Percentiles rank a stretch among this genome's conserved stretches.
phyloP scores from a whole-genome alignment of 2,329 filamentous ascomycete species.

The Claviceps sp. region DNA sequence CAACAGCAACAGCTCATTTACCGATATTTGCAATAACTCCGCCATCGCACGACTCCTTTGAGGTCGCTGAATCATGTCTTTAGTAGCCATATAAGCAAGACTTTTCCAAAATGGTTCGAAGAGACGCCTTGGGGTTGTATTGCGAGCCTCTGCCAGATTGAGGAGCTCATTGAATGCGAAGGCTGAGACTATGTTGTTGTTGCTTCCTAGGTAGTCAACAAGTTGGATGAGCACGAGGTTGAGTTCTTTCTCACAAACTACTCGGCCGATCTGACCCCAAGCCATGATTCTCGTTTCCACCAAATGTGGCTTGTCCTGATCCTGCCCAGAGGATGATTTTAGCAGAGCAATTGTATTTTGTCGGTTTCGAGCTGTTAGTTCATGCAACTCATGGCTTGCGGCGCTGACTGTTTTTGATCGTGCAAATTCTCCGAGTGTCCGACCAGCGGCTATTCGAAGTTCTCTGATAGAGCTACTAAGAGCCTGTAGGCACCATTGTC shows the following conservation, averaged over 20 bases:
- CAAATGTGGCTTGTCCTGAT: slow-evolving; percentile 40
- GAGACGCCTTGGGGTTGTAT: slow-evolving; percentile 50
- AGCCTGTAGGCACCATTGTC: slow-evolving; percentile 70
- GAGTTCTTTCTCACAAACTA: slow-evolving; percentile 67
- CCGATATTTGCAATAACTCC: slow-evolving; percentile 63
- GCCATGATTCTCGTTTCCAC: slow-evolving; percentile 78
- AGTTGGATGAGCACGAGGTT: slow-evolving; percentile 75
- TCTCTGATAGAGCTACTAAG: slow-evolving; percentile 77
- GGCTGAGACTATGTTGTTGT: slow-evolving; percentile 64
- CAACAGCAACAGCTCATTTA: slow-evolving; percentile 58
- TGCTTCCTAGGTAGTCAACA: slow-evolving; percentile 74
- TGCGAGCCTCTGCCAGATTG: slow-evolving; percentile 53
- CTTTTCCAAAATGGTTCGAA: slow-evolving; percentile 83
- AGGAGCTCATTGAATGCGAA: slow-evolving; percentile 74
- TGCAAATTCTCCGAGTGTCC: slow-evolving; percentile 54
- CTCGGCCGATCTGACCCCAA: slow-evolving; percentile 70
- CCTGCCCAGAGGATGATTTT: slow-evolving; percentile 56
- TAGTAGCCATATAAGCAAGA: slow-evolving; percentile 68
- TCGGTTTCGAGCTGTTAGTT: slow-evolving; percentile 34
- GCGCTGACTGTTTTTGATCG: slow-evolving; percentile 13
- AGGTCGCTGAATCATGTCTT: slow-evolving; percentile 68
- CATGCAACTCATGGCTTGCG: slow-evolving; percentile 5
- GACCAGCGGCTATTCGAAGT: slow-evolving; percentile 65
- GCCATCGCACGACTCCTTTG: slow-evolving; percentile 70
- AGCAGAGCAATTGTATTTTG: slow-evolving; percentile 58